Conservation (phyloP, 148 eudicot species). For the Chenopodium album region DNA sequence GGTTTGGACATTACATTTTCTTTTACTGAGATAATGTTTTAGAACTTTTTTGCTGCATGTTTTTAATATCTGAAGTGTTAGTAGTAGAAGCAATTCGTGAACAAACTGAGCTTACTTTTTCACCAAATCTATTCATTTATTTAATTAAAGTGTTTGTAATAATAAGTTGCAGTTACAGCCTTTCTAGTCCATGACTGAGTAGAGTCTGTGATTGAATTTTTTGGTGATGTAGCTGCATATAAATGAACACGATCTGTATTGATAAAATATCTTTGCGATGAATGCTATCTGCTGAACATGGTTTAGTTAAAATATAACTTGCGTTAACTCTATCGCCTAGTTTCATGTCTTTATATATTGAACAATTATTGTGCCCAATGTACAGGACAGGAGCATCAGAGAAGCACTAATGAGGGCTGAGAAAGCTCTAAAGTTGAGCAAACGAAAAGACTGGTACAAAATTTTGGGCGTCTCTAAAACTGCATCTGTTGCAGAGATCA, state of each 20-base stretch:
- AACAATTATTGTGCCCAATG: constrained; percentile 5
- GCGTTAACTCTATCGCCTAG: not conserved
- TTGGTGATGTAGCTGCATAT: not conserved
- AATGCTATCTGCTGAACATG: not conserved
- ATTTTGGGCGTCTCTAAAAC: constrained; percentile 79
- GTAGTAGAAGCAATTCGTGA: not conserved
- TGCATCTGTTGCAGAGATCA: constrained; percentile 71
- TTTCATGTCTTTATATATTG: constrained; percentile 1
- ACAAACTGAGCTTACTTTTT: not conserved
- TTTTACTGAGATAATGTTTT: too few species aligned
- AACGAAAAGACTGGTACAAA: constrained; percentile 98
- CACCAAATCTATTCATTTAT: not conserved
- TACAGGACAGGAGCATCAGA: constrained; percentile 76
- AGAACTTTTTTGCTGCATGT: not conserved
- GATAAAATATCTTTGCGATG: not conserved
- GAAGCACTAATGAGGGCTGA: constrained; percentile 73
- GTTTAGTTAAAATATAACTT: not conserved
- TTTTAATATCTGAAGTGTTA: not conserved
- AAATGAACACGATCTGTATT: not conserved
- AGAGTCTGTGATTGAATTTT: not conserved
- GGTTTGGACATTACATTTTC: not conserved
- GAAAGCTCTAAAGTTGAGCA: constrained; percentile 80
- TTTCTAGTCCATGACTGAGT: not conserved
- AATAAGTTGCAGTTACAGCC: not conserved
- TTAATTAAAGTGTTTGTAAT: not conserved